Percentiles rank a stretch among this genome's conserved stretches.
Conservation (phyloP, 805 yeast genomes). For the Cephaloascus fragrans region DNA sequence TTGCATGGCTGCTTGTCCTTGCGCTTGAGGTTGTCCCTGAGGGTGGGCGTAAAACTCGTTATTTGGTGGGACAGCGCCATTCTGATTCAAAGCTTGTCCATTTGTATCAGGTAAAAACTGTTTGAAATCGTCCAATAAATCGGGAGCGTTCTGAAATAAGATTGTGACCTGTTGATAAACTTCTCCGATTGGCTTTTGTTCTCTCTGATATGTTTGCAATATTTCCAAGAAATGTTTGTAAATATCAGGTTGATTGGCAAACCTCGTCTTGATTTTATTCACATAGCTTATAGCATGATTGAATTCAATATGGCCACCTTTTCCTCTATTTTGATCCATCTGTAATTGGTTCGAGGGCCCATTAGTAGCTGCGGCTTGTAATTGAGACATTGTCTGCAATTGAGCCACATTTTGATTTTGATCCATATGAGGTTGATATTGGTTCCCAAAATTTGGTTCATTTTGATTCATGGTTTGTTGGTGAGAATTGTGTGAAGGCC, state of each 20-base stretch:
- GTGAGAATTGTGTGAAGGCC: slow-evolving; percentile 1
- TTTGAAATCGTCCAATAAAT: slow-evolving; percentile 86
- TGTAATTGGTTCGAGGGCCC: background rate
- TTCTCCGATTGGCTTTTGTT: slow-evolving; percentile 89
- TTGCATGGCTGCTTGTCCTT: slow-evolving; percentile 30
- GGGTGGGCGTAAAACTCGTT: slow-evolving; percentile 14
- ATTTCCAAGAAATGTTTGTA: slow-evolving; percentile 93
- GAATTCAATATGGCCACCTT: slow-evolving; percentile 77
- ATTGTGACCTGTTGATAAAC: slow-evolving; percentile 90
- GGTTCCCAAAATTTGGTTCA: background rate
- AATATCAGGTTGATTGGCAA: slow-evolving; percentile 89
- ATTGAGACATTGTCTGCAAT: background rate
- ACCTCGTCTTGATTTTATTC: slow-evolving; percentile 90
- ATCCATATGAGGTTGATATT: background rate
- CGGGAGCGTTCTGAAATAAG: slow-evolving; percentile 89
- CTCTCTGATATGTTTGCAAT: slow-evolving; percentile 92
- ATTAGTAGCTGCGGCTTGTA: slow-evolving; percentile 1
- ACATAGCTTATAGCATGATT: slow-evolving; percentile 96
- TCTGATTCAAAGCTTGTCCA: slow-evolving; percentile 22
- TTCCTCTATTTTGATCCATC: slow-evolving; percentile 5
- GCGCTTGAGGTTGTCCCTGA: slow-evolving; percentile 11
- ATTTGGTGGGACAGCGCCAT: slow-evolving; percentile 4
- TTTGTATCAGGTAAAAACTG: slow-evolving; percentile 85
- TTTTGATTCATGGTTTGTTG: slow-evolving; percentile 1
- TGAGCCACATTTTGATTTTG: background rate